Conservation (phyloP, 176 grass and related monocot species). For the Hordeum marinum region DNA sequence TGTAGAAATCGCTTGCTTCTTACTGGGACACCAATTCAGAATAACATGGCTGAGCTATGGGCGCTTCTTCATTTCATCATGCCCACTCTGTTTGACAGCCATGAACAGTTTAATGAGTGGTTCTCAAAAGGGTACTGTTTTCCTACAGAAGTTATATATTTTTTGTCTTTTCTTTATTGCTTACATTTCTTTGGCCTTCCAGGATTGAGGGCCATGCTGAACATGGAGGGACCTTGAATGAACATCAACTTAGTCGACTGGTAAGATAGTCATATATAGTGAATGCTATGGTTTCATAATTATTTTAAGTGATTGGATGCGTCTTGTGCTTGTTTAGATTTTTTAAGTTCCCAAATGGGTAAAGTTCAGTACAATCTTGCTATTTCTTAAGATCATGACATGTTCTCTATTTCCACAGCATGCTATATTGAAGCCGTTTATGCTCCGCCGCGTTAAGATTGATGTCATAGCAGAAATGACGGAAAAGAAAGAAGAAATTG, state of each 20-base stretch:
- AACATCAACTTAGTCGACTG: conserved; percentile 98
- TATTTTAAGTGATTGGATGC: not conserved
- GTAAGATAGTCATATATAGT: conserved; percentile 42
- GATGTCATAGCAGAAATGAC: conserved; percentile 99
- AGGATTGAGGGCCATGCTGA: conserved; percentile 99
- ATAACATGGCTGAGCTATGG: conserved; percentile 99
- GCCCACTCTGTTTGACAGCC: conserved; percentile 99
- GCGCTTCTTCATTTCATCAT: conserved; percentile 99
- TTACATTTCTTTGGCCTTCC: conserved; percentile 25
- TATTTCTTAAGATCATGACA: conserved; percentile 13
- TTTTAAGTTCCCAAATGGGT: not conserved
- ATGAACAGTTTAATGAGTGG: conserved; percentile 99
- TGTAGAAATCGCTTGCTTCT: conserved; percentile 99
- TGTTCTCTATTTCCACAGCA: conserved; percentile 47
- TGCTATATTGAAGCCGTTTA: conserved; percentile 96
- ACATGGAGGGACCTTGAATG: conserved; percentile 97
- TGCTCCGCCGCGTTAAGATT: conserved; percentile 96
- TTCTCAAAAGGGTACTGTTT: conserved; percentile 92
- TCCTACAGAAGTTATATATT: conserved; percentile 18
- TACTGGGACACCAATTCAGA: conserved; percentile 97
- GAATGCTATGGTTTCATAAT: conserved; percentile 11
- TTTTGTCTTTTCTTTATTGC: conserved; percentile 34
- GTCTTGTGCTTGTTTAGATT: not conserved
- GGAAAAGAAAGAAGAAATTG: conserved; percentile 90
- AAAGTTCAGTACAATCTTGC: not conserved